phyloP scores from a whole-genome alignment of 2,329 filamentous ascomycete species.

The Tolypocladium cylindrosporum region DNA sequence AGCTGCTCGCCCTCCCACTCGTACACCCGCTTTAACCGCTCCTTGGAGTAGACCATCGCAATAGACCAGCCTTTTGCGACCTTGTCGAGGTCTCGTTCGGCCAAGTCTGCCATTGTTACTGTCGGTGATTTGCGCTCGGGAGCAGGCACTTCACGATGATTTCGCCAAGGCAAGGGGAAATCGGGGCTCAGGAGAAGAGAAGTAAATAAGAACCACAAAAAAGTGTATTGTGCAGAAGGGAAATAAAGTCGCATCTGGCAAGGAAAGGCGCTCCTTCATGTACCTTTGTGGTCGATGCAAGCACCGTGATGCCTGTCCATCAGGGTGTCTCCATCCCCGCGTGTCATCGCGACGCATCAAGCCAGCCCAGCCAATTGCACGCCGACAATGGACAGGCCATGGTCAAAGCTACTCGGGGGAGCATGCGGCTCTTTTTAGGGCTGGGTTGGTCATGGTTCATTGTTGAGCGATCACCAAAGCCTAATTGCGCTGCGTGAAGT shows the following conservation, averaged over 20 bases:
- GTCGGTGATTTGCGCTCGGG: background rate
- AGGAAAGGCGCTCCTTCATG: background rate
- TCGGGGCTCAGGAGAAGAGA: background rate
- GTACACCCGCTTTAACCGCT: slow-evolving; percentile 21
- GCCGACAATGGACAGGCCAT: background rate
- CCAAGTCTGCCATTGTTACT: slow-evolving; percentile 11
- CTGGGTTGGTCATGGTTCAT: background rate
- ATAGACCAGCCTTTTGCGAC: slow-evolving; percentile 26
- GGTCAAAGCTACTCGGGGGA: background rate
- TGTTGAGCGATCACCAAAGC: background rate
- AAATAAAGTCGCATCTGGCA: background rate
- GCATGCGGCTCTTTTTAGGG: background rate
- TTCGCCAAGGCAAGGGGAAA: too few species aligned
- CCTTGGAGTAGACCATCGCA: slow-evolving; percentile 25
- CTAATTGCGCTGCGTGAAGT: background rate
- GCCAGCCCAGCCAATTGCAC: background rate
- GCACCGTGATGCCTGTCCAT: slow-evolving; percentile 1
- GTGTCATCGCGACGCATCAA: background rate
- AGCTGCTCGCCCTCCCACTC: slow-evolving; percentile 22
- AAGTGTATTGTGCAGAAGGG: background rate
- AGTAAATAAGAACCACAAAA: background rate
- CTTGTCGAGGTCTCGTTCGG: slow-evolving; percentile 20
- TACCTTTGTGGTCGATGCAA: background rate
- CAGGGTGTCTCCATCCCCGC: slow-evolving; percentile 3
- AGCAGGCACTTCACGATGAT: background rate